A percentile compares a stretch with the other conserved stretches of the same genome.
Evolutionary conservation across 768 basidiomycete species (phyloP).

Genomic region (Mrakia hoshinonis): DNA sequence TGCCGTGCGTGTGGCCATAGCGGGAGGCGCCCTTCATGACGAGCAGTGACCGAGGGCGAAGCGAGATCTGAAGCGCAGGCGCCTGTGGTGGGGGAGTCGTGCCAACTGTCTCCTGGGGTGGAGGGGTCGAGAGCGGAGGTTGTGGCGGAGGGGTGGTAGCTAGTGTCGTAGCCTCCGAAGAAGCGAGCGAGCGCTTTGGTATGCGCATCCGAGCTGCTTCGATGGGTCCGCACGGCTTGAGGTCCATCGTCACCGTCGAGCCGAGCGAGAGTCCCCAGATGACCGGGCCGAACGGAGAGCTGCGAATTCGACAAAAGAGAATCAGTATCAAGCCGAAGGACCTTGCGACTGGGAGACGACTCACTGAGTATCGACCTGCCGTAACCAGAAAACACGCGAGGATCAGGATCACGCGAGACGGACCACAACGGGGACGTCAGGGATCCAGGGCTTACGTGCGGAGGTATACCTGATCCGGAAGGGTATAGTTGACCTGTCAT

Average conservation of each 20-base stretch:
- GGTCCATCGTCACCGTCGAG: slow-evolving; percentile 24
- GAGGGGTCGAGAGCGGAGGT: neutral
- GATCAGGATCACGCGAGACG: neutral
- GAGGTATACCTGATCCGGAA: slow-evolving; percentile 24
- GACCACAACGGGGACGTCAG: no score
- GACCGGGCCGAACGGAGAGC: slow-evolving; percentile 24
- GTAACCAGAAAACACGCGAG: no score
- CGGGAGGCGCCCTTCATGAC: slow-evolving; percentile 21
- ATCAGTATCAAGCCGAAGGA: no score
- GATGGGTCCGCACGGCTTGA: slow-evolving; percentile 22
- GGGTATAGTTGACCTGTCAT: slow-evolving; percentile 29
- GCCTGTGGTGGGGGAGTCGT: neutral
- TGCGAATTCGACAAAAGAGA: neutral
- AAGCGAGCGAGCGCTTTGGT: slow-evolving; percentile 16
- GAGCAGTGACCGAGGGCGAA: slow-evolving; percentile 25
- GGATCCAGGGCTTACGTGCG: no score
- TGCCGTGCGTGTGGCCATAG: slow-evolving; percentile 27
- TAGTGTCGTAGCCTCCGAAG: neutral
- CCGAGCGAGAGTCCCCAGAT: slow-evolving; percentile 27
- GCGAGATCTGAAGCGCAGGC: neutral
- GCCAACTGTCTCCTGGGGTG: neutral
- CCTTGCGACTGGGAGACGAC: neutral
- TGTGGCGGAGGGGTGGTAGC: neutral
- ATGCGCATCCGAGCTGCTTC: slow-evolving; percentile 24
- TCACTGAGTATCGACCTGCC: slow-evolving; percentile 27